Evolutionary conservation across 2,329 filamentous ascomycete species (phyloP), one percentile per base, ranked within the genome.

Genomic region (Calycina herbarum): DNA sequence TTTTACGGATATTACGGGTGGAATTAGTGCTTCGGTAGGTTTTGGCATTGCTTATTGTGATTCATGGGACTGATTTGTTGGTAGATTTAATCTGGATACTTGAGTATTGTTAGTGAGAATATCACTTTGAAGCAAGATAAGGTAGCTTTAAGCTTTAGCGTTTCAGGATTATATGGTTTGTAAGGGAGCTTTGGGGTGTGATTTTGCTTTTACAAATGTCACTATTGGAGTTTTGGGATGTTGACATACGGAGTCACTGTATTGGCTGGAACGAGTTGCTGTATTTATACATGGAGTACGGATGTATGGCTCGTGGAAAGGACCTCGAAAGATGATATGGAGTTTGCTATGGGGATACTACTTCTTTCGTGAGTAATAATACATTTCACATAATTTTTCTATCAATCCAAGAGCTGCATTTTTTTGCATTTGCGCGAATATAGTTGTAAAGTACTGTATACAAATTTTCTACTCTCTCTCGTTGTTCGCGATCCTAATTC

Each of bases 141-240:
- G 29, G 54, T 51, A 24, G 31, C 33, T 13, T 45, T 35, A 10
- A 63, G 54, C 38, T 63, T 63, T 35, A 59, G 33, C 10, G 54
- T 63, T 24, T 59, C 61, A 1, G 61, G 56, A n/a, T 31, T 33
- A 3, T 63, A 63, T 24, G 61, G 61, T 17, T 17, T 63, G 33
- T 59, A 5, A 51, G 10, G 42, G 17, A 5, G 33, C 8, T 33
- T 33, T 33, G 33, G 33, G 33, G 5, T 33, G 33, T 5, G 33
- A 5, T 33, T 33, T 33, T 33, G 33, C 33, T 33, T 33, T 8
- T 5, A 8, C 33, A 5, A 2, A 8, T 33, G 8, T 33, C 33
- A 33, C 4, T 33, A 33, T 33, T 33, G 20, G 20, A 20, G 20
- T 20, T 20, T 20, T 20, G 20, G 20, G 20, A 20, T 20, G 20